Evolutionary conservation across 2,329 filamentous ascomycete genomes (phyloP), one percentile per base, ranked within the genome.

Genomic region (Penicillium verrucosum): DNA sequence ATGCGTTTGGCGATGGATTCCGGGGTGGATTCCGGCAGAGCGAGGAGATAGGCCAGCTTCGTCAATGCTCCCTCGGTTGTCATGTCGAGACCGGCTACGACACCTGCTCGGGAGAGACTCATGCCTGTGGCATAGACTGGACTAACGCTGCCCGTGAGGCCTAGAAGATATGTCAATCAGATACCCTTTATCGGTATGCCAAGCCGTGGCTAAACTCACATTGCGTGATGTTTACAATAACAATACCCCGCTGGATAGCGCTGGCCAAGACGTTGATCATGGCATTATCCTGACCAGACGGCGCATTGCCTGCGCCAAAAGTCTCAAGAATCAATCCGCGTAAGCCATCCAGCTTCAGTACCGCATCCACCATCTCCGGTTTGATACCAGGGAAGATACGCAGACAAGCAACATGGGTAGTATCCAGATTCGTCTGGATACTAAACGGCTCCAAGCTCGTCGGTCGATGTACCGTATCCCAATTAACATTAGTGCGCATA

Each of bases 331-430:
- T 86, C 48, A 96, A 81, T 1, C 92, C 92, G 47, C 86, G 85
- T 14, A 97, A 81, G 45, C 86, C 85, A n/a, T 90, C 86, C 32
- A 92, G 78, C 43, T 83, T 83, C 58, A 96, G 80, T 16, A 96
- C 90, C 1, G 89, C 88, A 69, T 94, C 90, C 32, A 97, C 83
- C 89, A 96, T 95, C 70, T 92, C 88, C n/a, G 92, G 89, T 72
- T 89, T 89, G 76, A 97, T 95, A 32, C 92, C 92, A 0, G 92
- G 92, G 74, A 96, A 96, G 61, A 96, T 89, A 56, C 92, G 88
- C 66, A 96, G 80, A 71, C 91, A 94, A 21, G 92, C 91, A 40
- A 96, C 92, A 71, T 95, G 89, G n/a, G 89, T 85, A 11, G 89
- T 96, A 71, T 94, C 89, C 37, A 94, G 82, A 65, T 87, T 86